These are phyloP conservation scores for Quercus engelmannii DNA, from an alignment of 306 rosid species.

Conservation along the genomic window DNA sequence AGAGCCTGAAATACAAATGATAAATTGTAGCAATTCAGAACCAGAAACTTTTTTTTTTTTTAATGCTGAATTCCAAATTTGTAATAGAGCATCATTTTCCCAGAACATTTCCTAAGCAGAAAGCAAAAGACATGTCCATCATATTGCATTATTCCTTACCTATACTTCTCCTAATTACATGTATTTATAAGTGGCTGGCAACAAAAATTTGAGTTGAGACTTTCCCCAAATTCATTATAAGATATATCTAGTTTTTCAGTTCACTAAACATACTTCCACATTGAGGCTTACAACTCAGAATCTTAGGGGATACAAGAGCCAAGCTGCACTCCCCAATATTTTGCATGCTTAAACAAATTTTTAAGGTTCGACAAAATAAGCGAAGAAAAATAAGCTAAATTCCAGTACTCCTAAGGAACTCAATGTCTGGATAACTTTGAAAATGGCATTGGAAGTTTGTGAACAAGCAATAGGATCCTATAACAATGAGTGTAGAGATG, in stretches of 20 bases:
- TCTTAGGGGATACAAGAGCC: background rate
- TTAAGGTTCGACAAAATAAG: background rate
- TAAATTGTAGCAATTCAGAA: constrained; percentile 5
- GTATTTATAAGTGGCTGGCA: background rate
- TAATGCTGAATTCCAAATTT: background rate
- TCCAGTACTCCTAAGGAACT: background rate
- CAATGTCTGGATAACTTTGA: background rate
- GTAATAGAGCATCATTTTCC: background rate
- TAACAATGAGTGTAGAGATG: background rate
- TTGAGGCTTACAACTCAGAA: background rate
- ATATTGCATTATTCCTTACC: background rate
- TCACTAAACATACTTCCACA: background rate
- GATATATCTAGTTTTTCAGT: background rate
- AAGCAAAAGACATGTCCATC: background rate
- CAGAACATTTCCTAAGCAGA: background rate
- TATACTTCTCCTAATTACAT: background rate
- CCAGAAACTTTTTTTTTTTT: background rate
- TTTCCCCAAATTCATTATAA: background rate
- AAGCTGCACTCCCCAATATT: background rate
- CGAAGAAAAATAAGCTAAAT: background rate
- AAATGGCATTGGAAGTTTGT: background rate
- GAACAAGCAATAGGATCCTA: background rate
- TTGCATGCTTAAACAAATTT: background rate
- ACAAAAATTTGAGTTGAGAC: background rate
- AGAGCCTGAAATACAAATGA: constrained; percentile 61